Conservation (phyloP, 2,329 filamentous ascomycete genomes). For the Colletotrichum salicis region DNA sequence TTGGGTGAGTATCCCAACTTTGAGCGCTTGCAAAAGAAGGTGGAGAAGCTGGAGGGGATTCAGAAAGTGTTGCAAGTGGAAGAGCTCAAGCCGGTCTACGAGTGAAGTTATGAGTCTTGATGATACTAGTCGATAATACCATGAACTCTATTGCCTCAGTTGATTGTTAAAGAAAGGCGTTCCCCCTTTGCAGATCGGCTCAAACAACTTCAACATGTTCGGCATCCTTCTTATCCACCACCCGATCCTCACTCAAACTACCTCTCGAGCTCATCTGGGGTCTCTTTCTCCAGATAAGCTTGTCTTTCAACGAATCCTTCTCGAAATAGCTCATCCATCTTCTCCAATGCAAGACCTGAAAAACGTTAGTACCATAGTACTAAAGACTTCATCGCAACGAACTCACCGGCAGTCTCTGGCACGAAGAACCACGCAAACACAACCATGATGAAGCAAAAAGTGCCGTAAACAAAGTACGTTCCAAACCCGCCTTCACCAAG, state of each 20-base stretch:
- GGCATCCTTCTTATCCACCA: constrained; percentile 16
- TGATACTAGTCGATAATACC: background rate
- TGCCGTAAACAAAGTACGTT: constrained; percentile 68
- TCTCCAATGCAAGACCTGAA: constrained; percentile 37
- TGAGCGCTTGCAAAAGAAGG: background rate
- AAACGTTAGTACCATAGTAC: background rate
- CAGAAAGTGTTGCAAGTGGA: background rate
- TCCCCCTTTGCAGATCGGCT: background rate
- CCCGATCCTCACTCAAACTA: background rate
- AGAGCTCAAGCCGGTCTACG: background rate
- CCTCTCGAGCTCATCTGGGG: background rate
- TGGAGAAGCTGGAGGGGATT: background rate
- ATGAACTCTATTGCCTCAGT: background rate
- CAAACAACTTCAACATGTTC: constrained; percentile 8
- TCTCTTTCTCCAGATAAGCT: constrained; percentile 1
- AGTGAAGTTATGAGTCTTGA: background rate
- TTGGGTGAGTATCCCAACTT: background rate
- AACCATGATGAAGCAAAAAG: constrained; percentile 67
- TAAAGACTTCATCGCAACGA: background rate
- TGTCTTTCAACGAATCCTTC: constrained; percentile 14
- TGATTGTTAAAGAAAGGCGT: background rate
- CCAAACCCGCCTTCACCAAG: constrained; percentile 43
- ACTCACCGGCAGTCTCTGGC: constrained; percentile 68
- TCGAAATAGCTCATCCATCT: constrained; percentile 46
- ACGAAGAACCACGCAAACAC: constrained; percentile 53